A percentile compares a stretch with the other conserved stretches of the same genome.
phyloP scores from a whole-genome alignment of 129 eudicot species.

The sunflower (Helianthus annuus) region HanXRQr2.0-SUNRISE NC_035446.2:161030531-161031030 shows the following conservation, averaged over 20 bases:
- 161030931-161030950: background rate
- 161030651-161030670: conserved; percentile 62
- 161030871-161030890: conserved; percentile 99
- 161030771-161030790: conserved; percentile 80
- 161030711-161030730: conserved; percentile 56
- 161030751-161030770: conserved; percentile 82
- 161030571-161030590: conserved; percentile 12
- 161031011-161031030: conserved; percentile 1
- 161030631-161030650: conserved; percentile 55
- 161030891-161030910: conserved; percentile 53
- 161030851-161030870: conserved; percentile 96
- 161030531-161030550: background rate
- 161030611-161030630: background rate
- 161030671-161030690: conserved; percentile 70
- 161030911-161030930: conserved; percentile 27
- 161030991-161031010: conserved; percentile 19
- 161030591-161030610: background rate
- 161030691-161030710: conserved; percentile 71
- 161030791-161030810: conserved; percentile 77
- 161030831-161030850: conserved; percentile 89
- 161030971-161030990: conserved; percentile 7
- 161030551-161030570: background rate
- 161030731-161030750: conserved; percentile 91
- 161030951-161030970: background rate
- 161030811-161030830: conserved; percentile 95